These are phyloP conservation scores for Salix koriyanagi DNA, from an alignment of 345 rosid genomes.

Conservation along the genomic window DNA sequence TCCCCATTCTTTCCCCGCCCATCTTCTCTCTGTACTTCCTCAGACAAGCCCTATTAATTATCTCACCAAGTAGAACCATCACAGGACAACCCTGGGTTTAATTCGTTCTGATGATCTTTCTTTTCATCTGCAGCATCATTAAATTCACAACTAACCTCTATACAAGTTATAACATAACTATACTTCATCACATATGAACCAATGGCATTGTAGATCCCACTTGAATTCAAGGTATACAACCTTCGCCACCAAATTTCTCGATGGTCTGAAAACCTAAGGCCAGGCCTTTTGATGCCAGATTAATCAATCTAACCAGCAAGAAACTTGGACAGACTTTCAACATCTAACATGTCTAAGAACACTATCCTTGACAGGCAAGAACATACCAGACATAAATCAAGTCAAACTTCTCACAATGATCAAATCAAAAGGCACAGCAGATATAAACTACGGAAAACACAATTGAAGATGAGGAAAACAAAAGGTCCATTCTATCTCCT, in stretches of 20 bases:
- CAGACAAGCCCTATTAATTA: neutral
- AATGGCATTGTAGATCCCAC: neutral
- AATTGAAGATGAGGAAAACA: neutral
- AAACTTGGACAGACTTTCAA: neutral
- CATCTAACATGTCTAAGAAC: neutral
- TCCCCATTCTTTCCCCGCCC: neutral
- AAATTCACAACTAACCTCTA: neutral
- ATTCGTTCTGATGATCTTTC: too few relatives aligned
- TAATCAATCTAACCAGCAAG: neutral
- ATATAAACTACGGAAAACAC: neutral
- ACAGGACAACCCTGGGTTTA: neutral
- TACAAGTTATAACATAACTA: neutral
- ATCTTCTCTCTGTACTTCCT: neutral
- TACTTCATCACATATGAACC: neutral
- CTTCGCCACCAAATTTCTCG: neutral
- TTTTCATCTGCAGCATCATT: neutral
- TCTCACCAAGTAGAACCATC: neutral
- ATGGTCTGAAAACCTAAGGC: neutral
- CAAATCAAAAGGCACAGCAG: neutral
- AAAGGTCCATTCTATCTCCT: slow-evolving; percentile 2
- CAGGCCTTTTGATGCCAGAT: neutral
- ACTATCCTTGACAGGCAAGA: neutral
- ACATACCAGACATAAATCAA: neutral
- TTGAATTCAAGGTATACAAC: neutral
- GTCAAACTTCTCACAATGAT: neutral